Percentiles rank a stretch among this genome's conserved stretches.
Conservation (phyloP, 192 early-diverging fungal genomes). For the Lobosporangium transversale region DNA sequence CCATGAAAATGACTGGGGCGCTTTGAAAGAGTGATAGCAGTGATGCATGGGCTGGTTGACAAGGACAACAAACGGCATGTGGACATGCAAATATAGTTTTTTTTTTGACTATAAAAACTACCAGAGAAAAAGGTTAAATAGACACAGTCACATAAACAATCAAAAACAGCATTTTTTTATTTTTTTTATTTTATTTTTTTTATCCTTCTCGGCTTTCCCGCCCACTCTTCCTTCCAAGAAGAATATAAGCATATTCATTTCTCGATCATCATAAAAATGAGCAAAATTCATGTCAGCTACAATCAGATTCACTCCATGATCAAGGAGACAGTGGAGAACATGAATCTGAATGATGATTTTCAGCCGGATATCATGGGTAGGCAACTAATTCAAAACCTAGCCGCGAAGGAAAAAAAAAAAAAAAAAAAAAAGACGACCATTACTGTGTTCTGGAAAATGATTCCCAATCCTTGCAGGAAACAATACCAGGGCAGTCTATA, state of each 20-base stretch:
- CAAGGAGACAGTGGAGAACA: conserved; percentile 66
- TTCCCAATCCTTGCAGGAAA: too few relatives aligned
- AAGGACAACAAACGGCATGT: too few relatives aligned
- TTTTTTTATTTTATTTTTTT: conserved; percentile 19
- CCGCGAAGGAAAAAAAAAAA: too few relatives aligned
- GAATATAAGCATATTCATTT: neutral
- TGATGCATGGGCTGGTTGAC: too few relatives aligned
- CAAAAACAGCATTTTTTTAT: neutral
- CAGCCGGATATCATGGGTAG: conserved; percentile 72
- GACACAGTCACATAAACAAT: conserved; percentile 8
- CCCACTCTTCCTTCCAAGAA: neutral
- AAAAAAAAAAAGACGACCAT: too few relatives aligned
- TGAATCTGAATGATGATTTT: conserved; percentile 68
- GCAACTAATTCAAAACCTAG: too few relatives aligned
- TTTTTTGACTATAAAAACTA: too few relatives aligned
- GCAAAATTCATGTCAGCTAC: conserved; percentile 70
- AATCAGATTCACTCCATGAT: conserved; percentile 57
- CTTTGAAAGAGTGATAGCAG: conserved; percentile 7
- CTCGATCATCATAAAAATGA: conserved; percentile 25
- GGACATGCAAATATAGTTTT: too few relatives aligned
- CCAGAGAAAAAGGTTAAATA: too few relatives aligned
- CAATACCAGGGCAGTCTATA: too few relatives aligned
- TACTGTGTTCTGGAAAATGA: too few relatives aligned
- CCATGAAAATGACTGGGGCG: conserved; percentile 42
- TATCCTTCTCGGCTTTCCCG: conserved; percentile 40